A percentile compares a stretch with the other conserved stretches of the same genome.
Conservation (phyloP, 2,329 filamentous ascomycete genomes). For the Cordyceps cicadae region DNA sequence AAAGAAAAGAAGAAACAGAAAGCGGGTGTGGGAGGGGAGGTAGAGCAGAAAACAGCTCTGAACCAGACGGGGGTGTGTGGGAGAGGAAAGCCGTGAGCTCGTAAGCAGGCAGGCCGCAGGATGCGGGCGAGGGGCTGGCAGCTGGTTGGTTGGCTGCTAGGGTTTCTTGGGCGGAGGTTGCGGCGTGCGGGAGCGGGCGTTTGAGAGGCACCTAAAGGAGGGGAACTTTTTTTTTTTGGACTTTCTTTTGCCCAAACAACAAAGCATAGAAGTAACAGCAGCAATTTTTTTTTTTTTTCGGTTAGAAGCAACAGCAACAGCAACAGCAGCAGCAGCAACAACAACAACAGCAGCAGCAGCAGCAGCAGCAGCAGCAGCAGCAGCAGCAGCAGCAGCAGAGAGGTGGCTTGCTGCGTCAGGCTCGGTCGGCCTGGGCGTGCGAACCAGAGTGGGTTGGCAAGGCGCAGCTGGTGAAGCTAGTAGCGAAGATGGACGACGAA, state of each 20-base stretch:
- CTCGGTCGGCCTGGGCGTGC: neutral
- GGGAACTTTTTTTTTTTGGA: neutral
- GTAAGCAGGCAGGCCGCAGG: neutral
- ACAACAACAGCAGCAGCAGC: neutral
- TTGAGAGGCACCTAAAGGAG: neutral
- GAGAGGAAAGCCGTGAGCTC: constrained; percentile 9
- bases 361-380: neutral
- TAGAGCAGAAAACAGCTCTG: constrained; percentile 2
- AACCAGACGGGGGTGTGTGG: constrained; percentile 2
- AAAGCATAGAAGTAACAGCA: neutral
- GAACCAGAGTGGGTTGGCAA: constrained; percentile 4
- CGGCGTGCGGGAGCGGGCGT: neutral
- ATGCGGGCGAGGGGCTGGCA: neutral
- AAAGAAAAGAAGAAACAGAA: constrained; percentile 11
- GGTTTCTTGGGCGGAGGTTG: neutral
- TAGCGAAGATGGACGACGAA: neutral
- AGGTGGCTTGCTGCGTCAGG: neutral
- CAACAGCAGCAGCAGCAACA: neutral
- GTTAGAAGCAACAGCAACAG: neutral
- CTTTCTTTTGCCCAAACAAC: neutral
- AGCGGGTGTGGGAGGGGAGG: constrained; percentile 14
- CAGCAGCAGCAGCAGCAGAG: too few relatives aligned
- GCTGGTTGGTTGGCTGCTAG: neutral
- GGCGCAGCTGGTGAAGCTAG: neutral
- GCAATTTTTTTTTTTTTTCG: neutral